phyloP scores from a whole-genome alignment of 768 basidiomycete species.

The Psilocybe subaeruginosa region DNA sequence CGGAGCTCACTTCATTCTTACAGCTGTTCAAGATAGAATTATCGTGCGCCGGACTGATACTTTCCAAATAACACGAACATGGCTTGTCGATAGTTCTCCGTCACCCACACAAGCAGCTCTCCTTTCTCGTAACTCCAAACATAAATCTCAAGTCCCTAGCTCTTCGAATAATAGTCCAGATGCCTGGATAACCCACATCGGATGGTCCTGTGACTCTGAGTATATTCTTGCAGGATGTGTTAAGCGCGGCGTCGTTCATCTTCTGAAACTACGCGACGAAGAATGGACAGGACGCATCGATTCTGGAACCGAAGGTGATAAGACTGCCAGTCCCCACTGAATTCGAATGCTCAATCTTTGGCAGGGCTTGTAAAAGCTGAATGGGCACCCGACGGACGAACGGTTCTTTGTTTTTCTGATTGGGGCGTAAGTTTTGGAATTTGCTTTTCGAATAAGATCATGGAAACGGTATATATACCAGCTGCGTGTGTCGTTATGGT shows the following conservation, averaged over 20 bases:
- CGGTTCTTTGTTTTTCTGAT: constrained; percentile 87
- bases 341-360: constrained; percentile 12
- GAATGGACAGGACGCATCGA: constrained; percentile 79
- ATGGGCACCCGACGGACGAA: constrained; percentile 88
- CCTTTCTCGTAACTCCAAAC: constrained; percentile 35
- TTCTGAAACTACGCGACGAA: constrained; percentile 82
- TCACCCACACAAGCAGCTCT: constrained; percentile 53
- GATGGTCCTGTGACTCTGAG: constrained; percentile 89
- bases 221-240: constrained; percentile 82
- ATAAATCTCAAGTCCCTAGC: constrained; percentile 24
- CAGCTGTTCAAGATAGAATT: constrained; percentile 75
- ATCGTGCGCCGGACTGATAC: constrained; percentile 85
- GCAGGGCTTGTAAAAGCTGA: constrained; percentile 80
- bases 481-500: constrained; percentile 90
- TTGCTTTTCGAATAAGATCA: neutral
- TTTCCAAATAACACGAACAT: constrained; percentile 81
- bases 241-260: constrained; percentile 70
- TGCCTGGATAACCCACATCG: constrained; percentile 68
- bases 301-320: constrained; percentile 70
- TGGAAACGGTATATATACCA: constrained; percentile 29
- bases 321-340: neutral
- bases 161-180: constrained; percentile 29
- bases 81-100: constrained; percentile 62
- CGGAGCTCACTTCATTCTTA: constrained; percentile 85
- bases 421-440: constrained; percentile 76